These are phyloP conservation scores for Termitomyces sp. DNA, from an alignment of 768 basidiomycete genomes.

Conservation along the genomic window DNA sequence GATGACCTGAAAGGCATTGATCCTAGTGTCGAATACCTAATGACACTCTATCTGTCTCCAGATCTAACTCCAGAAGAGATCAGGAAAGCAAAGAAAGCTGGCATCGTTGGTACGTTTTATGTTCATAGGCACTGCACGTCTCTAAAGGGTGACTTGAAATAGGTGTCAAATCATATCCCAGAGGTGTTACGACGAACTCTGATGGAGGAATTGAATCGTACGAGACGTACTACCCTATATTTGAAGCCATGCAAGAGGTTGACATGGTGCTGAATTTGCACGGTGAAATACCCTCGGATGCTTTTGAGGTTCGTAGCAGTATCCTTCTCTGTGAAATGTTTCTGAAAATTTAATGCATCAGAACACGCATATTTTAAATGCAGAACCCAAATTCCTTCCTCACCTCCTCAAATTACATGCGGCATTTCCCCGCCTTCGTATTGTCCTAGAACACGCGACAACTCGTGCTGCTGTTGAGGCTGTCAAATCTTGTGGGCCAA, in stretches of 20 bases:
- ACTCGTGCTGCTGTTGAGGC: conserved; percentile 86
- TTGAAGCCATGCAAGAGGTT: conserved; percentile 88
- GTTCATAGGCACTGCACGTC: conserved; percentile 13
- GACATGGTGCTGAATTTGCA: conserved; percentile 96
- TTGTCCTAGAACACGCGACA: conserved; percentile 96
- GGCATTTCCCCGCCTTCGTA: conserved; percentile 84
- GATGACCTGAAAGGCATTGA: conserved; percentile 68
- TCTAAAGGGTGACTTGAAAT: neutral
- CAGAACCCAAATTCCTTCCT: conserved; percentile 83
- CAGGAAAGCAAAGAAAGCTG: conserved; percentile 77
- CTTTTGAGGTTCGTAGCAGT: conserved; percentile 39
- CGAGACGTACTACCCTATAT: conserved; percentile 87
- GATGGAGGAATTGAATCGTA: conserved; percentile 96
- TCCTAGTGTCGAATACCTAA: conserved; percentile 77
- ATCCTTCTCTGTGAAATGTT: neutral
- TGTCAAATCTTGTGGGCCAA: conserved; percentile 71
- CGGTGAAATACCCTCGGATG: conserved; percentile 93
- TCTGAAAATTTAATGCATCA: conserved; percentile 19
- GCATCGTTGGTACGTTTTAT: conserved; percentile 53
- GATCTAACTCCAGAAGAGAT: conserved; percentile 89
- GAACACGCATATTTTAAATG: conserved; percentile 92
- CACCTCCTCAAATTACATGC: conserved; percentile 79
- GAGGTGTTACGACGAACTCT: conserved; percentile 96
- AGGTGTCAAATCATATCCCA: conserved; percentile 94
- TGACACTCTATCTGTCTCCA: conserved; percentile 94